Base-by-base conservation (phyloP, 2,329 filamentous ascomycete species). In the Penicillium sp. region DNA sequence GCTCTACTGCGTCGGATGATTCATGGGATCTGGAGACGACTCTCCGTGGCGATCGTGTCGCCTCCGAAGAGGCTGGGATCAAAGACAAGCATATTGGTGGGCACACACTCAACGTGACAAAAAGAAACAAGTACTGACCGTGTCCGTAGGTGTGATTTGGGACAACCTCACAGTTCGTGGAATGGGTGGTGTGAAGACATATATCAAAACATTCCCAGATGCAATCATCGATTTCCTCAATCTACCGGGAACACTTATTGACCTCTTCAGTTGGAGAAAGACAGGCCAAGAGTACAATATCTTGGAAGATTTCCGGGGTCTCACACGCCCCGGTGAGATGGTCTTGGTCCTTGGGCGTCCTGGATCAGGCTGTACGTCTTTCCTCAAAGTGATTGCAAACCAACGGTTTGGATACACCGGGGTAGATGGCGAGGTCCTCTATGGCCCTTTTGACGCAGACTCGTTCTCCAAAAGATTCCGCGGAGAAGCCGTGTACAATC, bases 311-410 rank as follows among this genome's bases (percentile, higher is more conserved):
- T 94, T 72, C 35, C 60, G 62, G 5, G 76, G 88, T 33, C 81
- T 89, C 1, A 85, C 86, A 56, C 86, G 88, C 62, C 89, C 91
- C 0, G 93, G 92, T 1, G 92, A 96, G 79, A 96, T 96, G 91
- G 84, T 93, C 0, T 80, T 95, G 2, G 91, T 95, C 0, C 80
- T 95, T 7, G 91, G 91, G 23, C 84, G 87, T 61, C 91, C 91
- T 0, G 90, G 90, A 0, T 87, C 84, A 0, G 87, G 87, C 27
- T 90, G 87, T 70, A 88, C 86, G 1, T 88, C 87, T 0, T 89
- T 89, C 63, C 80, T 89, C 54, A 88, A 87, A 73, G 80, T 84
- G 0, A 87, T 89, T 57, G 81, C 86, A 17, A 89, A 89, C 69
- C 86, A 89, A 69, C 81, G 84, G 19, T 82, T 79, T 62, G 84